Evolutionary conservation across 139 green algal species (phyloP).

Genomic region (Chlorella ohadii): DNA sequence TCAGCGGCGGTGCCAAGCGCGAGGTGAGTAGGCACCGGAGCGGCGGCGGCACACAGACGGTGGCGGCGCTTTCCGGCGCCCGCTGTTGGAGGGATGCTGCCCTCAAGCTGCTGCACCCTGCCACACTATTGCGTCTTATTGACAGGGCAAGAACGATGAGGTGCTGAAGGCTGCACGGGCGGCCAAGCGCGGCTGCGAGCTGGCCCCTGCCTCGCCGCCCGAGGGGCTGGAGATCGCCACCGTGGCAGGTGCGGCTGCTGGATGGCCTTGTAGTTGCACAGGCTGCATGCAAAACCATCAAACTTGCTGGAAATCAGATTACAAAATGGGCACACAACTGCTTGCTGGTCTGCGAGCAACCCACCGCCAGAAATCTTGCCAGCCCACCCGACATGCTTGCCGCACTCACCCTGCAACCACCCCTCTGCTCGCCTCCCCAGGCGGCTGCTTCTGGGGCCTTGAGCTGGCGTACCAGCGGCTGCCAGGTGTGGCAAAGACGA

Average conservation of each 20-base stretch:
- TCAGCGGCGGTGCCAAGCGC: constrained; percentile 13
- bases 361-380: no score
- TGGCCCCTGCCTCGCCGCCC: constrained; percentile 57
- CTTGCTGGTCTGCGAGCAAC: no score
- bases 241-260: constrained; percentile 40
- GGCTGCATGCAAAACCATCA: not conserved
- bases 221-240: constrained; percentile 66
- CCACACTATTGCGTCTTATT: not conserved
- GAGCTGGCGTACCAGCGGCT: constrained; percentile 77
- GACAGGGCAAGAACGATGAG: constrained; percentile 57
- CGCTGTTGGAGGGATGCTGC: not conserved
- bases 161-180: constrained; percentile 50
- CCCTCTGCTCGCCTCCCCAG: not conserved
- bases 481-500: constrained; percentile 75
- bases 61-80: not conserved
- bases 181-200: constrained; percentile 52
- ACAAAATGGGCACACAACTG: no score
- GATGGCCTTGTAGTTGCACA: not conserved
- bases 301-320: no score
- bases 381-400: not conserved
- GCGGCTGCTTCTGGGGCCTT: constrained; percentile 91
- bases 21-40: constrained; percentile 15
- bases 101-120: not conserved
- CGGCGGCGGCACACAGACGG: not conserved
- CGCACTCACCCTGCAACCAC: not conserved